A percentile compares a stretch with the other conserved stretches of the same genome.
Conservation (phyloP, 441 rosid species). For the Corymbia calophylla region DNA sequence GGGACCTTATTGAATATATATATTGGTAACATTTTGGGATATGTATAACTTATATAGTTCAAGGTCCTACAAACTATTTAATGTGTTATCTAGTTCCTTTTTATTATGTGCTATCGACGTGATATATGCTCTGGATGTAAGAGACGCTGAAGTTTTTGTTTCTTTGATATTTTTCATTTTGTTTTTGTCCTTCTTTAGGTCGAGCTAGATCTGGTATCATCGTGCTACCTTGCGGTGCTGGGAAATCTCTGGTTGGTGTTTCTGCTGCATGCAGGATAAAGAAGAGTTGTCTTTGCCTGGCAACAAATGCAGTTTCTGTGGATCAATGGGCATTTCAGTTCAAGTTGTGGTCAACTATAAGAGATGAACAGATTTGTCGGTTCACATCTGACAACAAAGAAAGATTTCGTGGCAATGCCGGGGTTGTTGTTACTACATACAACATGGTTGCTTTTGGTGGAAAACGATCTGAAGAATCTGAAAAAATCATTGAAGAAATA, state of each 20-base stretch:
- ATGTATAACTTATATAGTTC: background rate
- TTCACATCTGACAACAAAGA: slow-evolving; percentile 98
- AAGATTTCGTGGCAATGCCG: slow-evolving; percentile 92
- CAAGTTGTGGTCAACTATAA: slow-evolving; percentile 84
- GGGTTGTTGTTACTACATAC: slow-evolving; percentile 93
- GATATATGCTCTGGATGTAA: background rate
- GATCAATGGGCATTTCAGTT: slow-evolving; percentile 99
- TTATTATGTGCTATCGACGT: background rate
- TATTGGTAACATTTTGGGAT: background rate
- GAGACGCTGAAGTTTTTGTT: background rate
- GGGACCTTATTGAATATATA: background rate
- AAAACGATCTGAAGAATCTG: slow-evolving; percentile 93
- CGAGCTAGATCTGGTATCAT: slow-evolving; percentile 97
- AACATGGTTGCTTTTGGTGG: slow-evolving; percentile 99
- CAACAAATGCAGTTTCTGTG: slow-evolving; percentile 96
- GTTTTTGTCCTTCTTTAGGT: slow-evolving; percentile 35
- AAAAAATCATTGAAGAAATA: slow-evolving; percentile 90
- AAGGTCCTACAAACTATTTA: background rate
- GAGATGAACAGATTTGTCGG: slow-evolving; percentile 82
- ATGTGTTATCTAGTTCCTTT: background rate
- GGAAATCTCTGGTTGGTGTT: slow-evolving; percentile 94
- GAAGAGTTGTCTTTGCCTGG: slow-evolving; percentile 95
- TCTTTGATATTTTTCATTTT: background rate
- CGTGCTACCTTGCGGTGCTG: slow-evolving; percentile 97
- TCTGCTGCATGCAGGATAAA: slow-evolving; percentile 88